Evolutionary conservation across 75 land plant genomes (phyloP), one percentile per base, ranked within the genome.

Genomic region (Pseudotsuga menziesii): DNA sequence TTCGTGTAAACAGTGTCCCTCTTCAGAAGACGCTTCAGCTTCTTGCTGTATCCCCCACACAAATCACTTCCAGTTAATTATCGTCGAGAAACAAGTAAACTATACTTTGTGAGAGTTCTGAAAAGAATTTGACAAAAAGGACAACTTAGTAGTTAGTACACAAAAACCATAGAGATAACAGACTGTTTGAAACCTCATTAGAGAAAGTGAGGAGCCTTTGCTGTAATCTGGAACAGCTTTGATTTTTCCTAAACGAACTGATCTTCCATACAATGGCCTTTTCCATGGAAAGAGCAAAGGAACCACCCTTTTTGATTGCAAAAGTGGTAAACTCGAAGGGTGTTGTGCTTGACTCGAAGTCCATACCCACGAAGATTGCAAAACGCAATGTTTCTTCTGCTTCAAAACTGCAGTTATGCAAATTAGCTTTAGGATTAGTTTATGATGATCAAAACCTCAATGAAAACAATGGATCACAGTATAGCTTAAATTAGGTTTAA

Each of bases 271-370:
- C 60, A 76, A 57, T 39, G 80, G 20, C 82, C 93, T 86, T 81
- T 97, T 97, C 98, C 98, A 97, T 35, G 98, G 98, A 27, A 91
- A 76, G 6, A 90, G 80, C 36, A 60, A 57, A 20, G 97, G 93
- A 17, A 82, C 39, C 32, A 83, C 73, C 61, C 83, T 84, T 62
- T 60, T 75, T 64, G 71, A 75, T 74, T 78, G 79, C 13, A 78
- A 59, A 26, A 69, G 57, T 26, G 76, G 59, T 25, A 4, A 55
- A 67, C 54, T 80, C 48, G 75, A 73, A 22, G 61, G 60, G 20
- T 60, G 23, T n/a, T 75, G 25, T 56, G 74, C 41, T 74, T 79
- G 77, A 80, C 80, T 59, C 26, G 87, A 82, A 2, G 89, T 97
- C 99, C 99, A 97, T 20, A 97, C 99, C 77, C 86, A 62, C 41